These are phyloP conservation scores for Pilaira anomala DNA, from an alignment of 192 early-diverging fungal genomes.

Conservation along the genomic window DNA sequence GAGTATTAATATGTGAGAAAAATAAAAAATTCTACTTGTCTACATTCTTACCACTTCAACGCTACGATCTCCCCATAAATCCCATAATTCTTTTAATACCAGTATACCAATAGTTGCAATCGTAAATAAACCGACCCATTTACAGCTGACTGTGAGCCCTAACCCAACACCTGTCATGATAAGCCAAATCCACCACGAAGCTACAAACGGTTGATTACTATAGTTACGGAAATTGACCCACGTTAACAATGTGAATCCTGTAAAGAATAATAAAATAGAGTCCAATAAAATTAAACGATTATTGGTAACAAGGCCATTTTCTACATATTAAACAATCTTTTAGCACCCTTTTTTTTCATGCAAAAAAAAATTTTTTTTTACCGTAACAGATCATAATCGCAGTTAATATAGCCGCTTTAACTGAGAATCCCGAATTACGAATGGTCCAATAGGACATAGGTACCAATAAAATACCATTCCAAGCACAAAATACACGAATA, in stretches of 20 bases:
- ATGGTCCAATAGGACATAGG: constrained; percentile 83
- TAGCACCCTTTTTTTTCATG: background rate
- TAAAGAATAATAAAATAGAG: constrained; percentile 86
- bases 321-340: constrained; percentile 34
- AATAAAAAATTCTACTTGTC: background rate
- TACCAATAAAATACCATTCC: constrained; percentile 75
- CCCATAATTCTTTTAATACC: constrained; percentile 83
- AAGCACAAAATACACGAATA: constrained; percentile 75
- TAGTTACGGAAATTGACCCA: constrained; percentile 88
- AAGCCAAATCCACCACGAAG: constrained; percentile 88
- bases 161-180: constrained; percentile 77
- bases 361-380: constrained; percentile 26
- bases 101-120: constrained; percentile 85
- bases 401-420: constrained; percentile 68
- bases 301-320: constrained; percentile 87
- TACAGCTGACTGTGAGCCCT: constrained; percentile 74
- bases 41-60: background rate
- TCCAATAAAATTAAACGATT: constrained; percentile 89
- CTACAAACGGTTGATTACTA: constrained; percentile 54
- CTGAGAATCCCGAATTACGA: constrained; percentile 72
- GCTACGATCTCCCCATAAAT: constrained; percentile 66
- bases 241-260: constrained; percentile 67
- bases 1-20: background rate
- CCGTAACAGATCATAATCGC: constrained; percentile 79
- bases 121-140: constrained; percentile 96